phyloP scores from a whole-genome alignment of 2,329 filamentous ascomycete species.

The Camillea tinctor region DNA sequence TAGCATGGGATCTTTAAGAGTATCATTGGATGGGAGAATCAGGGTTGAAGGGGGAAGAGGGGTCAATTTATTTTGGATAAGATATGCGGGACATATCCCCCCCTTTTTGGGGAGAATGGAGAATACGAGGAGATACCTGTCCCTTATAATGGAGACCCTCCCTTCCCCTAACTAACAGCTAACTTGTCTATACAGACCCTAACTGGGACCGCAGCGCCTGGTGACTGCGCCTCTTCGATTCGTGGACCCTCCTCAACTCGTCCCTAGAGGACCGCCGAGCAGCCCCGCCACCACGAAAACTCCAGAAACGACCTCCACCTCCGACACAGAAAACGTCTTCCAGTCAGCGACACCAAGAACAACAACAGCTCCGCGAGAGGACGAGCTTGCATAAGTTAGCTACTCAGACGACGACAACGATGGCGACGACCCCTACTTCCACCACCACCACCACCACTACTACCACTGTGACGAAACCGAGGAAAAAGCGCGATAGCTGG shows the following conservation, averaged over 20 bases:
- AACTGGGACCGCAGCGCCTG: constrained; percentile 92
- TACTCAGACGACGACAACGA: constrained; percentile 1
- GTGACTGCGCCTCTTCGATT: constrained; percentile 52
- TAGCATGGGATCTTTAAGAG: no score
- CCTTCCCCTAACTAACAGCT: constrained; percentile 6
- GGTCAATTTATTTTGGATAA: no score
- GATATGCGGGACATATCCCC: no score
- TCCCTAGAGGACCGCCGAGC: constrained; percentile 16
- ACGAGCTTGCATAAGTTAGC: constrained; percentile 15
- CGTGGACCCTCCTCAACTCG: constrained; percentile 26
- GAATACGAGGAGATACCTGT: no score
- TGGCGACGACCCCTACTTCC: background rate
- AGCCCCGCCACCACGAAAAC: constrained; percentile 41
- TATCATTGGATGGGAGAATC: no score
- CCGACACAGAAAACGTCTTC: constrained; percentile 28
- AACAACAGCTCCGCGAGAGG: constrained; percentile 17
- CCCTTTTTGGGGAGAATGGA: no score
- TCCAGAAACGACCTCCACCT: constrained; percentile 42
- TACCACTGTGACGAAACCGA: background rate
- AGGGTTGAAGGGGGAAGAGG: no score
- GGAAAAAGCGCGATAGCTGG: constrained; percentile 18
- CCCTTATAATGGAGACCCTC: no score
- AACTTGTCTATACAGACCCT: constrained; percentile 54
- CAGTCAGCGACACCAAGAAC: constrained; percentile 23
- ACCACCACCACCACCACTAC: background rate